Conservation (phyloP, 2,329 filamentous ascomycete genomes). For the Colletotrichum sp. region DNA sequence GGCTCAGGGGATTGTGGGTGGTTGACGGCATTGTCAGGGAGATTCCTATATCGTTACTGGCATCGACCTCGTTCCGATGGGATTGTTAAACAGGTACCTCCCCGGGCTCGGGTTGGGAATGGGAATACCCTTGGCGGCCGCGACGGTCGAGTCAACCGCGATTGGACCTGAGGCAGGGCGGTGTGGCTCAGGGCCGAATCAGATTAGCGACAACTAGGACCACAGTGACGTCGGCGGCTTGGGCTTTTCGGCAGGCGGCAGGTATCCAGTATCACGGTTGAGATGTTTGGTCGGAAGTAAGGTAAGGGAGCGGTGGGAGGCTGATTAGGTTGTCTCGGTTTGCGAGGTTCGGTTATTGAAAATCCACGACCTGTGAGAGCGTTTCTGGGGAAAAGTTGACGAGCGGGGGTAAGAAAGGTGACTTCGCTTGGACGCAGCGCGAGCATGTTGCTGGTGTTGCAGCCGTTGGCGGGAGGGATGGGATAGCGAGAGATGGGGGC, state of each 20-base stretch:
- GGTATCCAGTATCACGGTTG: not conserved
- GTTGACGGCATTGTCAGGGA: not conserved
- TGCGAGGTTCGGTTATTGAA: not conserved
- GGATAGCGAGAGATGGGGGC: not conserved
- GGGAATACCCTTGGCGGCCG: not conserved
- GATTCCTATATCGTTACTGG: not conserved
- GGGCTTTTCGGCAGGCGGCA: not conserved
- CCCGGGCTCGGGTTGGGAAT: not conserved
- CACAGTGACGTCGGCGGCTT: constrained; percentile 19
- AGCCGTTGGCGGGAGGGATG: not conserved
- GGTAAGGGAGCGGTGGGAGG: not conserved
- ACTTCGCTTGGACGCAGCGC: not conserved
- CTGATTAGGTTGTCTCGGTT: not conserved
- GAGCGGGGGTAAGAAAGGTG: not conserved
- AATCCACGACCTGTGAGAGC: not conserved
- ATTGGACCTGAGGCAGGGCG: not conserved
- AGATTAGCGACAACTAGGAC: not conserved
- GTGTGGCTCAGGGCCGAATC: constrained; percentile 4
- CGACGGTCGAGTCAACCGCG: constrained; percentile 1
- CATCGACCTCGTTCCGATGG: constrained; percentile 8
- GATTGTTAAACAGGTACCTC: not conserved
- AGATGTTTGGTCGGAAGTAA: not conserved
- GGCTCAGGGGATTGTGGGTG: not conserved
- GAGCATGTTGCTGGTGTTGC: not conserved
- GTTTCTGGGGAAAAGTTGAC: not conserved